Evolutionary conservation across 1,284 basidiomycete species (phyloP), one percentile per base, ranked within the genome.

Genomic region (Trametes pubescens): DNA sequence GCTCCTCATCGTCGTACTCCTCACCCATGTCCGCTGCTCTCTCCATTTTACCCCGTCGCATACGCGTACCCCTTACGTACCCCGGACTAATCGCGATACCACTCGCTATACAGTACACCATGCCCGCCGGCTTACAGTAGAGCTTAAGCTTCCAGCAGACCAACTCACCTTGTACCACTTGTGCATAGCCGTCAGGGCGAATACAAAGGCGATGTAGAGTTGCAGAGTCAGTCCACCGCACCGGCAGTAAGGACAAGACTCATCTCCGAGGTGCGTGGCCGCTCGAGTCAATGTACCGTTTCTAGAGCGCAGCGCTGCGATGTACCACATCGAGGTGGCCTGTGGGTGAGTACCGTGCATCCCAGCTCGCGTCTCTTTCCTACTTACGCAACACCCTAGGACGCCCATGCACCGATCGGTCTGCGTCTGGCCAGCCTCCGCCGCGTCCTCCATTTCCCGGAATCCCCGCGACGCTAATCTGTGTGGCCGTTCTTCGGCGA

Each of bases 41-140:
- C 53, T 46, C 49, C 61, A 51, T 62, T 43, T 64, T 21, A 32
- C 44, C 43, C 22, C 56, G 60, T 58, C 53, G 37, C 58, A 61
- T 61, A 61, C 47, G 55, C 68, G 59, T 61, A 66, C 43, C 32
- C 64, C 46, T 65, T 65, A 57, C 57, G 59, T 59, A 59, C 64
- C 62, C 26, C 43, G 64, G 64, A 68, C 63, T 72, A 72, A 72
- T 72, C 67, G 59, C 62, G 65, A 61, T 64, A 57, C 62, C 65
- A 54, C 59, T 65, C 68, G 59, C 62, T 57, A 56, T 66, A 68
- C 62, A 64, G 65, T 69, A 69, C 60, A 67, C 64, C 54, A 16
- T 10, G 26, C 24, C 60, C 43, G 35, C 55, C 44, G 29, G 46
- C 46, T 56, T 58, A 57, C 59, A 65, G 62, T 66, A 58, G 43